Base-by-base conservation (phyloP, 169 alveolate species). In the Plasmodium adleri region DNA sequence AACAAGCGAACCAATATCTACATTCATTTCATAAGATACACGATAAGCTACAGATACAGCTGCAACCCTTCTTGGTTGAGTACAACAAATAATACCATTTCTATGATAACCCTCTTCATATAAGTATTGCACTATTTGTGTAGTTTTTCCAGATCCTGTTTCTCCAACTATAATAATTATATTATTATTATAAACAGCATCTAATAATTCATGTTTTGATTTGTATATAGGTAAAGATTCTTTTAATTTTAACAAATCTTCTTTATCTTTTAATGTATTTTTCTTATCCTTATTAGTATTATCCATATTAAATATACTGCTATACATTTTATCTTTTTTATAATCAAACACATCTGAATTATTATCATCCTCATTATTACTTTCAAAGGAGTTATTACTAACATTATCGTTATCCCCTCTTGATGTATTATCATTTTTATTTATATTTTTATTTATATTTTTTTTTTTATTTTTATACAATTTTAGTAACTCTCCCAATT, bases 11-110 rank as follows among this genome's bases (percentile, higher is more conserved):
- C 99, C 99, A 62, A 99, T 96, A 64, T 97, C 97, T 0, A 95
- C 94, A 52, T 97, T 97, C 98, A 98, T 95, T 92, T 99, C 99
- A 58, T 98, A 99, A 20, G 99, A 97, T 22, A 99, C 99, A 88
- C 99, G 98, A 95, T 98, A 98, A n/a, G 99, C 99, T 9, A 99
- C 99, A 22, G 99, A 96, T 62, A 99, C 99, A 0, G 99, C 99
- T 1, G 99, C 99, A 9, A 99, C 99, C 75, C 99, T 97, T 73
- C 99, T 97, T 39, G 99, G 99, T 95, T 99, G 99, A 26, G 99
- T 99, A 94, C 99, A 99, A 7, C 99, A 99, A n/a, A 99, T 98
- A 22, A 98, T 93, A 12, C 99, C 99, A 78, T 74, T 90, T 87
- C 92, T 93, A 49, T 97, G 92, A 95, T 98, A 98, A 9, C 99